Base-by-base conservation (phyloP, 2,329 filamentous ascomycete species). In the Zarea fungicola region DNA sequence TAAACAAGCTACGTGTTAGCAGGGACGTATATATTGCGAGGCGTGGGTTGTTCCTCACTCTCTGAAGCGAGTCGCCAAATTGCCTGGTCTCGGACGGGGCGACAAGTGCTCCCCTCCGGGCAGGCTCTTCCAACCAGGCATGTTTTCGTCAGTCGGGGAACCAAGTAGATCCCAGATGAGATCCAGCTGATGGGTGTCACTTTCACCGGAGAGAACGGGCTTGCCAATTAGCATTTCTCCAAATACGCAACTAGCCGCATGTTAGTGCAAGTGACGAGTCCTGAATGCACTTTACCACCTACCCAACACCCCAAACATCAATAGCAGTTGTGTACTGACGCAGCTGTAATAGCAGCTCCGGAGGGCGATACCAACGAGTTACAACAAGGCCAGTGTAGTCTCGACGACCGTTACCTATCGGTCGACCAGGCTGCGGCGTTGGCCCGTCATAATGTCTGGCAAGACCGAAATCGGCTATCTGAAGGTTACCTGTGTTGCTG, bases 321-420 rank as follows among this genome's bases (percentile, higher is more conserved):
- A 99, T 96, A 9, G 93, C 91, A 13, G 91, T 89, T n/a, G 93
- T 99, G 68, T 99, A 99, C 56, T 83, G 83, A 59, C 90, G 84
- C 26, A 99, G 75, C 55, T 92, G 87, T 42, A 99, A 77, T 26
- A 99, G 74, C 32, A 99, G 76, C 75, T 99, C 93, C 0, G 93
- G 93, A 28, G 93, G 93, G 21, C 93, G 79, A 65, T 99, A 99
- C 93, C 93, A 99, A 60, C 93, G 77, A 14, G 93, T 99, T 10
- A 99, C 93, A 16, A 99, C 93, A 13, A 97, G 74, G n/a, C 87
- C 90, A 5, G 93, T 99, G 68, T 99, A 99, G 55, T 97, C 91
- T 61, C 91, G 80, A 50, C 80, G 81, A 1, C 91, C 91, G 49
- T 92, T 86, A 36, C 93, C 92, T 53, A 89, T 89, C 31, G 90